Evolutionary conservation across 768 basidiomycete genomes (phyloP), one percentile per base, ranked within the genome.

Genomic region (Lactarius deliciosus): DNA sequence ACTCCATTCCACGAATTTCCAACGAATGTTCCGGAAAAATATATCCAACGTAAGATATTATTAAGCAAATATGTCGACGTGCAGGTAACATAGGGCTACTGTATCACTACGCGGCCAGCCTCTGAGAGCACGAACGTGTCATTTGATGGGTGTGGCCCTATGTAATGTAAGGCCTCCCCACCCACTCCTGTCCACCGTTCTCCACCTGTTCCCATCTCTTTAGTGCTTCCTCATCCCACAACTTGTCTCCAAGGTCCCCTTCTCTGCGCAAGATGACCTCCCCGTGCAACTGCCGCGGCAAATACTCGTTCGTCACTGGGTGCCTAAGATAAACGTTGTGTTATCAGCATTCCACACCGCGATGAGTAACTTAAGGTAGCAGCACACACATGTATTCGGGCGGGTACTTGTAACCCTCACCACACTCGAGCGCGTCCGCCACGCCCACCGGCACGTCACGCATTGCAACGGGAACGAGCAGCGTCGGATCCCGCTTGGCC

Each of bases 401-500:
- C 66, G 84, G 81, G 71, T 81, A 87, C 47, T 76, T 69, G 69
- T 87, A 87, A 9, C 77, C 81, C 40, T 79, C 72, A 1, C 79
- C 80, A 64, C 83, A 83, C 4, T 81, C 84, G 2, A 86, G 77
- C 34, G 79, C 74, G 70, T 83, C 82, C 83, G 85, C 83, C 20
- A 84, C 73, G 36, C 70, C 69, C 2, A 91, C 92, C 3, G 91
- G 91, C 10, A 91, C 90, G 75, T 94, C 94, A 36, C 93, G 83
- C 71, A 93, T 81, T 43, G 82, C 79, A 64, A 91, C 71, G 0
- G 93, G 93, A 1, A 94, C 90, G 4, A 86, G 81, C 57, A 83
- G 72, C 13, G 83, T 77, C 64, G 76, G 74, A 73, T 84, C 85
- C 64, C 71, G 71, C 72, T 82, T 82, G 7, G 86, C 89, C 2